These are phyloP conservation scores for Epichloe scottii DNA, from an alignment of 2,329 filamentous ascomycete species.

Conservation along the genomic window DNA sequence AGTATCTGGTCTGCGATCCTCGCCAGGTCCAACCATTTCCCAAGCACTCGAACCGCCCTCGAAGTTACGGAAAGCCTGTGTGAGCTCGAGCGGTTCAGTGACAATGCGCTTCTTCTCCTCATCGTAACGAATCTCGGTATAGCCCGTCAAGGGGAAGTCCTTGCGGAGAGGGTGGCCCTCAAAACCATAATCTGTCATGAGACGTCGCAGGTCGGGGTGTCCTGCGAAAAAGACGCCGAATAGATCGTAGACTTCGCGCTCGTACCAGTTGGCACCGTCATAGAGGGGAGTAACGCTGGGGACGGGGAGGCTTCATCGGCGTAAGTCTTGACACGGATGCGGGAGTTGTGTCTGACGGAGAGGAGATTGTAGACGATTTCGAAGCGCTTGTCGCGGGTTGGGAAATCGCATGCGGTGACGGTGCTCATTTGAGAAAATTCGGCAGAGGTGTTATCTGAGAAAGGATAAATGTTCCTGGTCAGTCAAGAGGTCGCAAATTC, in stretches of 20 bases:
- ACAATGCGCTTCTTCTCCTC: slow-evolving; percentile 99
- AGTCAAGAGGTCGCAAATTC: not conserved
- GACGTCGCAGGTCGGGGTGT: slow-evolving; percentile 89
- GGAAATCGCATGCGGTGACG: slow-evolving; percentile 92
- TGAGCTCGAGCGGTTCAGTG: slow-evolving; percentile 92
- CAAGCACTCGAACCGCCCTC: slow-evolving; percentile 69
- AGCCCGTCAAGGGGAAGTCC: slow-evolving; percentile 95
- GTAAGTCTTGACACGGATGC: slow-evolving; percentile 97
- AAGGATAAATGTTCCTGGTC: not conserved
- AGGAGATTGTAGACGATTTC: slow-evolving; percentile 97
- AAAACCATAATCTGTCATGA: slow-evolving; percentile 99
- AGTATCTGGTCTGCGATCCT: slow-evolving; percentile 66
- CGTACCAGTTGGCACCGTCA: slow-evolving; percentile 97
- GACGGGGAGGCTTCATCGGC: slow-evolving; percentile 92
- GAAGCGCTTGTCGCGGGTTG: slow-evolving; percentile 88
- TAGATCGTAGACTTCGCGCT: slow-evolving; percentile 93
- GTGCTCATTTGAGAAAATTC: slow-evolving; percentile 91
- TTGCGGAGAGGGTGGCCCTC: slow-evolving; percentile 95
- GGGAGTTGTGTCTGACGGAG: slow-evolving; percentile 88
- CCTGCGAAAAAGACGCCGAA: slow-evolving; percentile 95
- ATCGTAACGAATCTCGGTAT: slow-evolving; percentile 95
- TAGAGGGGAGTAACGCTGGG: slow-evolving; percentile 78
- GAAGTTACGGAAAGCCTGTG: slow-evolving; percentile 97
- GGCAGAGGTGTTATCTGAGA: slow-evolving; percentile 77
- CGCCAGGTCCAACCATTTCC: slow-evolving; percentile 55